Conservation (phyloP, 148 eudicot species). For the Simmondsia chinensis region DNA sequence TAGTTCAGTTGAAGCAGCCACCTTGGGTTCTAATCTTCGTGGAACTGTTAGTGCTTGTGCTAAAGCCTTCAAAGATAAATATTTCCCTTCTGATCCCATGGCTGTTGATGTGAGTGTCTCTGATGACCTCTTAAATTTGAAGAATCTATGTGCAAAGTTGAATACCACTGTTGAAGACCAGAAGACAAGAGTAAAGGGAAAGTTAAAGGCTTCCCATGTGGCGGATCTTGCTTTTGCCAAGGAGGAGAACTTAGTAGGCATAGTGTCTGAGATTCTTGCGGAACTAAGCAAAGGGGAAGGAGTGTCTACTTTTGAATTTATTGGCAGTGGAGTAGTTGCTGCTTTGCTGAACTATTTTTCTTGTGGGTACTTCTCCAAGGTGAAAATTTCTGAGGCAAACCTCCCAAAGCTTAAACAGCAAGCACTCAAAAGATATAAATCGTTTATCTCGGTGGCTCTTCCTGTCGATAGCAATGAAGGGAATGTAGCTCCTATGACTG, state of each 20-base stretch:
- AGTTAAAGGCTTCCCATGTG: slow-evolving; percentile 50
- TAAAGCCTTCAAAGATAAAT: slow-evolving; percentile 76
- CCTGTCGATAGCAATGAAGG: slow-evolving; percentile 36
- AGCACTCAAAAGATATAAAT: slow-evolving; percentile 73
- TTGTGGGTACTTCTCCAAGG: slow-evolving; percentile 75
- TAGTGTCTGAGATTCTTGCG: slow-evolving; percentile 64
- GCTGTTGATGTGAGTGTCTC: slow-evolving; percentile 59
- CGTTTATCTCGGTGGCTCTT: slow-evolving; percentile 73
- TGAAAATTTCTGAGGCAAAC: slow-evolving; percentile 62
- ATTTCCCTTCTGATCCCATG: slow-evolving; percentile 68
- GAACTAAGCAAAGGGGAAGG: slow-evolving; percentile 92
- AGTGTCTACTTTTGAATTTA: slow-evolving; percentile 94
- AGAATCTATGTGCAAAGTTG: slow-evolving; percentile 73
- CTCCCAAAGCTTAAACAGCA: slow-evolving; percentile 84
- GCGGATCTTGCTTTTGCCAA: slow-evolving; percentile 49
- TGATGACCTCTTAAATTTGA: slow-evolving; percentile 77
- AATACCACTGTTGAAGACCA: slow-evolving; percentile 65
- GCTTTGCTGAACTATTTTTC: slow-evolving; percentile 82
- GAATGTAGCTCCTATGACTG: slow-evolving; percentile 47
- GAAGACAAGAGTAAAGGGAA: slow-evolving; percentile 67
- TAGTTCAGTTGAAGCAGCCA: slow-evolving; percentile 39
- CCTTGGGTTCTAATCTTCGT: slow-evolving; percentile 55
- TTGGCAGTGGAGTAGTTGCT: slow-evolving; percentile 86
- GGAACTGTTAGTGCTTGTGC: slow-evolving; percentile 65
- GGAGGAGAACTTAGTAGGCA: slow-evolving; percentile 65